Base-by-base conservation (phyloP, 371 early-diverging fungal species). In the Apophysomyces ossiformis region DNA sequence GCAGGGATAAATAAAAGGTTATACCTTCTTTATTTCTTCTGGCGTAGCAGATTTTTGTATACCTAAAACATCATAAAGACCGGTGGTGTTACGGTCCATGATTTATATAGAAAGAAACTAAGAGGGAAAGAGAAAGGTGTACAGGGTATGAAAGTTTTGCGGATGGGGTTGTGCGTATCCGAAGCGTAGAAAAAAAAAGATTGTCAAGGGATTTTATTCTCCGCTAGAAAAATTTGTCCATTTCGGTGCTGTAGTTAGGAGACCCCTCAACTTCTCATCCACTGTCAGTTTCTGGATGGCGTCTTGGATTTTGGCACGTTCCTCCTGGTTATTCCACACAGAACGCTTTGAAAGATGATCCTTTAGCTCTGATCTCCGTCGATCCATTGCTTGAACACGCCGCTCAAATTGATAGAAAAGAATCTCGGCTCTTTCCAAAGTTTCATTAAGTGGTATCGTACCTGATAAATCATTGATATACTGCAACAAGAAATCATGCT, bases 401-500 rank as follows among this genome's bases (percentile, higher is more conserved):
- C 85, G 75, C 66, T 87, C 82, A 69, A 95, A 89, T 64, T 90
- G 88, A 58, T 89, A 82, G 69, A 87, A 95, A 11, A 95, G 72
- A 2, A 92, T 81, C 61, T 95, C 95, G 4, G 96, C 93, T 12
- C 90, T 84, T 67, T 88, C 80, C 12, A 97, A 79, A 1, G 91
- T 88, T n/a, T 86, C 83, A 37, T 91, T 88, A 41, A 96, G 72
- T 26, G 90, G 84, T 16, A 96, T 90, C 2, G 87, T 86, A 50
- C 84, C 90, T 12, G 92, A 87, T 21, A 95, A 77, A 63, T 96
- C 95, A 76, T 96, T 96, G 46, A 94, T 87, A 69, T 90, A 97
- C 91, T 92, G 76, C 32, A 26, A 26, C 32, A 26, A 2, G 32
- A 26, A 26, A 26, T 2, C 32, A 26, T 26, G 2, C 32, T 26